Conservation (phyloP, 1,284 basidiomycete species). For the Pholiota adiposa region DNA sequence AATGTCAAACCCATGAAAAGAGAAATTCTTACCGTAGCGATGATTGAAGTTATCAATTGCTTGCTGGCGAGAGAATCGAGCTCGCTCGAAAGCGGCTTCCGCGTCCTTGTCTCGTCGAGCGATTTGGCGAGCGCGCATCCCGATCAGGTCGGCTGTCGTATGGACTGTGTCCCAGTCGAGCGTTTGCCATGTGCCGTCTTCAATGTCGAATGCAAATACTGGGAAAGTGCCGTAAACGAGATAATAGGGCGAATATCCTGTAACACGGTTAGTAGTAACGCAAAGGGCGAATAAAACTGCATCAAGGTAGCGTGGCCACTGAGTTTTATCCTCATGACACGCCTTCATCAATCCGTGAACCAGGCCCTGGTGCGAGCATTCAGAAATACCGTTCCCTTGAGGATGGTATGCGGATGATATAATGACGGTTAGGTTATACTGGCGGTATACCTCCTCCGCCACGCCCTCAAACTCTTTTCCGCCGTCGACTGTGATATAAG, state of each 20-base stretch:
- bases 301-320: constrained; percentile 29
- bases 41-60: constrained; percentile 30
- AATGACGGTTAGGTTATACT: constrained; percentile 30
- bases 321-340: constrained; percentile 21
- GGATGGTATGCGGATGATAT: constrained; percentile 35
- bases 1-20: constrained; percentile 19
- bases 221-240: constrained; percentile 37
- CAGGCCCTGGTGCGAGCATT: constrained; percentile 31
- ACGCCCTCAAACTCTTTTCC: constrained; percentile 34
- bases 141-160: constrained; percentile 28
- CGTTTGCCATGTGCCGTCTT: constrained; percentile 34
- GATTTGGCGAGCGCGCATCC: constrained; percentile 28
- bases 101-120: constrained; percentile 23
- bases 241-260: constrained; percentile 37
- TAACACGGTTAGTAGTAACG: constrained; percentile 27
- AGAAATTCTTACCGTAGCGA: constrained; percentile 13
- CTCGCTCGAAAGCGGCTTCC: background rate
- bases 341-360: constrained; percentile 26
- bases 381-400: constrained; percentile 34
- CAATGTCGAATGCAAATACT: constrained; percentile 34
- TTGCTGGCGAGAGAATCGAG: constrained; percentile 9
- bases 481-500: constrained; percentile 26
- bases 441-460: constrained; percentile 23
- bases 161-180: constrained; percentile 31
- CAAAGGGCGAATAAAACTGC: constrained; percentile 28